These are phyloP conservation scores for Rhodosorus marinus DNA, from an alignment of 23 red algal species.

Conservation along the genomic window DNA sequence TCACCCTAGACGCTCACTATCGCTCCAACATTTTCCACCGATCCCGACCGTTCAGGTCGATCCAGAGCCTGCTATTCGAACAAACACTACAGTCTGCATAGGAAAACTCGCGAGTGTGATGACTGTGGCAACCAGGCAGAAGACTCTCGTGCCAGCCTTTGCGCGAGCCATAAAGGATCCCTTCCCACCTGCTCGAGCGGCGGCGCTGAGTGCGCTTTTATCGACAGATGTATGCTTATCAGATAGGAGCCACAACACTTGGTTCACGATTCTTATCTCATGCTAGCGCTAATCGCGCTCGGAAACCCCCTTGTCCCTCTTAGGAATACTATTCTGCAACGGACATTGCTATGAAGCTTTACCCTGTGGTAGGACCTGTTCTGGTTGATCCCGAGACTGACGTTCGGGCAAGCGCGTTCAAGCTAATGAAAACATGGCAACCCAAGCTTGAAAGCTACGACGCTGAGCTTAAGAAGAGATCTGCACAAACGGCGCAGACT, in stretches of 20 bases:
- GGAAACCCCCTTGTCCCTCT: too few species aligned
- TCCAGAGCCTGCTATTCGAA: slow-evolving; percentile 81
- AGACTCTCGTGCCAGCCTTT: slow-evolving; percentile 87
- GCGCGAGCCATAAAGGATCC: slow-evolving; percentile 72
- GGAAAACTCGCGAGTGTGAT: slow-evolving; percentile 48
- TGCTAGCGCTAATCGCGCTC: too few species aligned
- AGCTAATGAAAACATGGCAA: too few species aligned
- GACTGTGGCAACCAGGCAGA: slow-evolving; percentile 37
- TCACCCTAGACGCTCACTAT: too few species aligned
- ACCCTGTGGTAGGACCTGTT: slow-evolving; percentile 26
- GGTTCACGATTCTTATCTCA: too few species aligned
- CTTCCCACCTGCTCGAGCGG: slow-evolving; percentile 68
- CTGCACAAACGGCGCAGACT: too few species aligned
- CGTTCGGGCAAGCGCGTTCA: slow-evolving; percentile 32
- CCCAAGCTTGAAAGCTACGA: too few species aligned
- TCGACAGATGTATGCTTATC: slow-evolving; percentile 24
- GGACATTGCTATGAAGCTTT: slow-evolving; percentile 43
- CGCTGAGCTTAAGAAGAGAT: too few species aligned
- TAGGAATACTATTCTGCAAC: too few species aligned
- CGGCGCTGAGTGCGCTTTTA: slow-evolving; percentile 48
- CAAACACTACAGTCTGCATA: slow-evolving; percentile 97
- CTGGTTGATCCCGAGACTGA: slow-evolving; percentile 46
- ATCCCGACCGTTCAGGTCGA: too few species aligned
- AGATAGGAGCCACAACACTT: too few species aligned
- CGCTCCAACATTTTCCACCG: too few species aligned